Evolutionary conservation across 371 early-diverging fungal species (phyloP), one percentile per base, ranked within the genome.

Genomic region (Coemansia sp.): DNA sequence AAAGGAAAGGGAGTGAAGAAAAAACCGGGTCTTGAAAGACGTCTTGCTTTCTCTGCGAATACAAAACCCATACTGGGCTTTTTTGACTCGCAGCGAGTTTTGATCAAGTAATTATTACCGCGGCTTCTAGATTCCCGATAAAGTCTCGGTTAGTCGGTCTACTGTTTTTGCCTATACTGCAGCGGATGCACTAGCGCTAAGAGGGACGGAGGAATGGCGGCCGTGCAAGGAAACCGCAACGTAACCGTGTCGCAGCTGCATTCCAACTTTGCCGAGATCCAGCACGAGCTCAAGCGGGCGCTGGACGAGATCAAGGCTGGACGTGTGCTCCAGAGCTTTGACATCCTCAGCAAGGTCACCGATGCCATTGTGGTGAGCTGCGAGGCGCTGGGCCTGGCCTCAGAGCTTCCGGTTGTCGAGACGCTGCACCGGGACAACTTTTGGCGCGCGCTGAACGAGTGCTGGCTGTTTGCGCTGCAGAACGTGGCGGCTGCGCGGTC

Each of bases 361-460:
- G 83, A 85, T 35, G 86, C 83, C 3, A 86, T 87, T 8, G 90
- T 89, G 2, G 83, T 83, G 26, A 86, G 88, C 59, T 89, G 89
- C 66, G 90, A 88, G 54, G 80, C 82, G 33, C 72, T 91, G 10
- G 91, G 91, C 81, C 81, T 67, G 51, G 68, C 69, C 6, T 65
- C 76, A 1, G 77, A 77, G 50, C 36, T 61, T 1, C 77, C 70
- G 1, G 57, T 77, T 6, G 69, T 77, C 6, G 78, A 77, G 42
- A 68, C 77, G 1, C 68, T 86, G 57, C 83, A 88, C 48, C 59
- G 85, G 38, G 85, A 86, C 69, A 86, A 86, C 45, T 89, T 91
- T 69, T 91, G 91, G 91, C 83, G 85, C 26, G 88, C 87, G 7
- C 81, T 91, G 65, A 91, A 91, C 72, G 86, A 88, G 60, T 88